These are phyloP conservation scores for Saksenaea oblongispora DNA, from an alignment of 371 early-diverging fungal genomes.

Conservation along the genomic window DNA sequence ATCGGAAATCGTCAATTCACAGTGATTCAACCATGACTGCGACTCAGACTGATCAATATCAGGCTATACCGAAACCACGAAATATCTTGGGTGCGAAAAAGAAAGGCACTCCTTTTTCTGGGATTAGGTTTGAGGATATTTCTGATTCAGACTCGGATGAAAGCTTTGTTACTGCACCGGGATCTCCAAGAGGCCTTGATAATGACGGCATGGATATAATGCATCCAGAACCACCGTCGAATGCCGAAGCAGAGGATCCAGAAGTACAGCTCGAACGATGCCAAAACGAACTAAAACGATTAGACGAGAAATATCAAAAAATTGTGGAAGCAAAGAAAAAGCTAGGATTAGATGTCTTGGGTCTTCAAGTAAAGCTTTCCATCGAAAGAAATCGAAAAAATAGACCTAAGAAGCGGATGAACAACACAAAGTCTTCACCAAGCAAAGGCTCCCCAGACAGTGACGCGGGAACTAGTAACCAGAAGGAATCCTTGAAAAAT, in stretches of 20 bases:
- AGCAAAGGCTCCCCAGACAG: not conserved
- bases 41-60: not conserved
- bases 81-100: not conserved
- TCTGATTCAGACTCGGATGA: conserved; percentile 9
- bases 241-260: conserved; percentile 6
- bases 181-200: not conserved
- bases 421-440: not conserved
- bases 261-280: conserved; percentile 11
- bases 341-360: conserved; percentile 11
- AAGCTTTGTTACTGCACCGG: conserved; percentile 12
- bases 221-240: not conserved
- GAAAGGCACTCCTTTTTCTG: not conserved
- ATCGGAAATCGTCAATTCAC: not conserved
- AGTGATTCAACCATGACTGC: too few relatives aligned
- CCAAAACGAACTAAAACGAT: not conserved
- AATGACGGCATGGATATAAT: conserved; percentile 12
- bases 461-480: not conserved
- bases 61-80: not conserved
- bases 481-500: not conserved
- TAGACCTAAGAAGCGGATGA: not conserved
- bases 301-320: not conserved
- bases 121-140: not conserved
- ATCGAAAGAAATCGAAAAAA: conserved; percentile 9
- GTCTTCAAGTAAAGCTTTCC: conserved; percentile 10
- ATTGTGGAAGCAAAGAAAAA: conserved; percentile 1